These are phyloP conservation scores for Ogataea neopini DNA, from an alignment of 805 yeast species.

Conservation along the genomic window DNA sequence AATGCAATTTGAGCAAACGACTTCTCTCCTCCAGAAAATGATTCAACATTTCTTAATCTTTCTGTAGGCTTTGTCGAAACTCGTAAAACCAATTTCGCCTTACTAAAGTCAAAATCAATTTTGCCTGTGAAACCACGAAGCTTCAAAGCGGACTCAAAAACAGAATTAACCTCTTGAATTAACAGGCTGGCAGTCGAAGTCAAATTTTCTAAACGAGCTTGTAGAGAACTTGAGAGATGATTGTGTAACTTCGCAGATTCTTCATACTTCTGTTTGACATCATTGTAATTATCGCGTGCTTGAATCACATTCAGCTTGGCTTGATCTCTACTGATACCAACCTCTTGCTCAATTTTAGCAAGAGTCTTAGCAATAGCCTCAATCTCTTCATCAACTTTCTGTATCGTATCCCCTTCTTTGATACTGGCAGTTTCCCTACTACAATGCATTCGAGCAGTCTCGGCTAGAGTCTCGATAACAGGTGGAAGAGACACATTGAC, in stretches of 20 bases:
- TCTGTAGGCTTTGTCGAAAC: conserved; percentile 63
- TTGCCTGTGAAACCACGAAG: conserved; percentile 75
- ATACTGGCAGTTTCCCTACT: conserved; percentile 46
- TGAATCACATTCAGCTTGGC: conserved; percentile 49
- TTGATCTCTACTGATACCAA: conserved; percentile 58
- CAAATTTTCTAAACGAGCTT: conserved; percentile 44
- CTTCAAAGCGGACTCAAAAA: conserved; percentile 60
- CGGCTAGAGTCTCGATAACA: conserved; percentile 27
- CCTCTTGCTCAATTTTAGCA: conserved; percentile 49
- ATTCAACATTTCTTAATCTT: conserved; percentile 67
- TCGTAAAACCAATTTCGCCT: conserved; percentile 51
- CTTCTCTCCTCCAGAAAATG: conserved; percentile 96
- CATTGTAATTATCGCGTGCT: conserved; percentile 44
- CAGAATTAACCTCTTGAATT: conserved; percentile 50
- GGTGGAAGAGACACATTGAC: conserved; percentile 27
- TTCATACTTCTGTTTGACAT: conserved; percentile 42
- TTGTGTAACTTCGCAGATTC: conserved; percentile 35
- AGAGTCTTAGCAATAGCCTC: conserved; percentile 47
- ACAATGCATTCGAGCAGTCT: conserved; percentile 45
- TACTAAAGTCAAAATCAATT: conserved; percentile 59
- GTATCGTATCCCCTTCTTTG: conserved; percentile 42
- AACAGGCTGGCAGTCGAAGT: conserved; percentile 41
- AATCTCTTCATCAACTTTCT: conserved; percentile 51
- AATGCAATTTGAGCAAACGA: conserved; percentile 91
- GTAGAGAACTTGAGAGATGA: conserved; percentile 38